phyloP scores from a whole-genome alignment of 2,329 filamentous ascomycete species.

The Xylaria sp. region DNA sequence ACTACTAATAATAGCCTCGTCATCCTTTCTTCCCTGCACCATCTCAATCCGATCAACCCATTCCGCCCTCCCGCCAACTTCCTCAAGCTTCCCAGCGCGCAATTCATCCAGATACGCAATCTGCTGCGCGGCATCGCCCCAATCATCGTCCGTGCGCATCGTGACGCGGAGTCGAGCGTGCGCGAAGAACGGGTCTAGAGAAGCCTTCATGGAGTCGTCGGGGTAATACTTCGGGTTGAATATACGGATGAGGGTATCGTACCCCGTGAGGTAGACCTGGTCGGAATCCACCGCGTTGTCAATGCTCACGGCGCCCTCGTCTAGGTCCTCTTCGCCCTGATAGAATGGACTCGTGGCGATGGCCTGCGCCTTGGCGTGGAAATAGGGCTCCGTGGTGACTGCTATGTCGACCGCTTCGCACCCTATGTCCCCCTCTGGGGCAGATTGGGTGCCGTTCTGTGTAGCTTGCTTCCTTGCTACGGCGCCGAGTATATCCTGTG shows the following conservation, averaged over 20 bases:
- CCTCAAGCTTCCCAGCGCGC: slow-evolving; percentile 58
- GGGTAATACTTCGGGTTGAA: slow-evolving; percentile 78
- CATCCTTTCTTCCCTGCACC: slow-evolving; percentile 56
- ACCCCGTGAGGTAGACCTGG: slow-evolving; percentile 78
- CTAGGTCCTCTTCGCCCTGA: slow-evolving; percentile 8
- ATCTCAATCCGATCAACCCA: slow-evolving; percentile 73
- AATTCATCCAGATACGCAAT: slow-evolving; percentile 64
- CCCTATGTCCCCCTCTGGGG: background rate
- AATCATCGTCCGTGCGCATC: slow-evolving; percentile 69
- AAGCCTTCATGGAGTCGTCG: slow-evolving; percentile 59
- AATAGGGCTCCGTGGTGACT: slow-evolving; percentile 78
- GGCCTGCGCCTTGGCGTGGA: slow-evolving; percentile 74
- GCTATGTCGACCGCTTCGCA: slow-evolving; percentile 68
- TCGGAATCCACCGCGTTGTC: slow-evolving; percentile 45
- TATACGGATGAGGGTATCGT: slow-evolving; percentile 79
- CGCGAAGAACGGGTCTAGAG: slow-evolving; percentile 72
- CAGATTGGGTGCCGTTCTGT: background rate
- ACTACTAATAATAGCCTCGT: slow-evolving; percentile 61
- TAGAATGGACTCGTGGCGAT: slow-evolving; percentile 63
- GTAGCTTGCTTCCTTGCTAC: background rate
- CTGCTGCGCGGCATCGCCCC: slow-evolving; percentile 68
- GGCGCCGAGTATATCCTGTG: slow-evolving; percentile 60
- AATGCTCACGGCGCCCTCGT: background rate
- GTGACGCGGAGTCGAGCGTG: slow-evolving; percentile 72
- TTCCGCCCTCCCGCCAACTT: slow-evolving; percentile 63